Percentiles rank a stretch among this genome's conserved stretches.
Conservation (phyloP, 495 filamentous ascomycete species). For the Schizothecium vesticola region DNA sequence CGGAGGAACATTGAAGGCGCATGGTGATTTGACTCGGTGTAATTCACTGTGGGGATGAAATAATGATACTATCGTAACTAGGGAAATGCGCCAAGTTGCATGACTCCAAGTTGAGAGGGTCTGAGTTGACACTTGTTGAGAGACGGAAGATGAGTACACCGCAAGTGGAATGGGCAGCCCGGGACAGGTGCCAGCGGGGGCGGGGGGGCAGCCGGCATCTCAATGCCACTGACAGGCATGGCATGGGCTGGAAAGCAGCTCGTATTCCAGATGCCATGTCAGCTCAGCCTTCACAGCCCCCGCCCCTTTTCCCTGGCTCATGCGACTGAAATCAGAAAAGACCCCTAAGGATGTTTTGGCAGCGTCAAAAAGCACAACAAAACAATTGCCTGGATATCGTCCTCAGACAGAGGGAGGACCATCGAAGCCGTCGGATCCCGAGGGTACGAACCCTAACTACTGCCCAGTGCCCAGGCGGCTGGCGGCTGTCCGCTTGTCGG, state of each 20-base stretch:
- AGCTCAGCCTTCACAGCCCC: background rate
- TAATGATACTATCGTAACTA: no score
- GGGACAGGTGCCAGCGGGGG: background rate
- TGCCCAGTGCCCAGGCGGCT: background rate
- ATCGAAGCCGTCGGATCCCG: no score
- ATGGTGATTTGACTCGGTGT: no score
- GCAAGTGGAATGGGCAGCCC: background rate
- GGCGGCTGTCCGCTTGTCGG: background rate
- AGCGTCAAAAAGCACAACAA: background rate
- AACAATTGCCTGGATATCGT: background rate
- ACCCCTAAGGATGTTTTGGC: background rate
- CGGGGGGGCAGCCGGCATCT: background rate
- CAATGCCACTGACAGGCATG: background rate
- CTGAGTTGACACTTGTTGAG: no score
- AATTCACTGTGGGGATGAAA: no score
- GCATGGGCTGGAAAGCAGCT: background rate
- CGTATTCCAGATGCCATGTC: background rate
- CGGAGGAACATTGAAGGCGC: no score
- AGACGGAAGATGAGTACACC: no score
- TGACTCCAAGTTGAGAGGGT: no score
- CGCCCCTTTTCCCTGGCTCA: background rate
- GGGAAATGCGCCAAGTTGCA: no score
- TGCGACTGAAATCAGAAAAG: no score
- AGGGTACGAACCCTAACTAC: no score
- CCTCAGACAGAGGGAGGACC: background rate